Conservation (phyloP, 2,329 filamentous ascomycete genomes). For the Trichophyton benhamiae region DNA sequence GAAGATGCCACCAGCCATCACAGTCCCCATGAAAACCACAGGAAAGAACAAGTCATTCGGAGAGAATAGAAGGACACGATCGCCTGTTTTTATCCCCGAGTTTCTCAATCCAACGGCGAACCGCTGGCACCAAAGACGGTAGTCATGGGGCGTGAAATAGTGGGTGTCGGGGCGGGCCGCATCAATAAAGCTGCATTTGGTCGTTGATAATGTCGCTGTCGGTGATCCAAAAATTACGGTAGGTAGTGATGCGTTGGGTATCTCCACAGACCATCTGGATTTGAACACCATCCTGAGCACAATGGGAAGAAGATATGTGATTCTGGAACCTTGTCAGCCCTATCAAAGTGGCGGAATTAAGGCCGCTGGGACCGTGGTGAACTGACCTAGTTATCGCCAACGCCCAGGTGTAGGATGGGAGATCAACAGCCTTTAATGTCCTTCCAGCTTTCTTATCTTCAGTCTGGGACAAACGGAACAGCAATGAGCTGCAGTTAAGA, state of each 20-base stretch:
- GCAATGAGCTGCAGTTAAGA: neutral
- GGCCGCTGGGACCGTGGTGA: neutral
- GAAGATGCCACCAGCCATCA: slow-evolving; percentile 70
- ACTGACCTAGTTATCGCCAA: neutral
- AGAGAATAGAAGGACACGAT: slow-evolving; percentile 61
- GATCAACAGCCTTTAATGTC: neutral
- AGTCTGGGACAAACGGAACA: neutral
- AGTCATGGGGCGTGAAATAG: slow-evolving; percentile 50
- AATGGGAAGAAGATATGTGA: neutral
- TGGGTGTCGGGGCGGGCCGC: slow-evolving; percentile 54
- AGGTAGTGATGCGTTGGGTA: slow-evolving; percentile 36
- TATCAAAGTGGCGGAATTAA: neutral
- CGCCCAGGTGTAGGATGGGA: neutral
- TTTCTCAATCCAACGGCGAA: slow-evolving; percentile 55
- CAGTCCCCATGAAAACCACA: slow-evolving; percentile 54
- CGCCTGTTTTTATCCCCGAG: slow-evolving; percentile 53
- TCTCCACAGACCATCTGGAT: slow-evolving; percentile 37
- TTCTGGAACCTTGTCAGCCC: neutral
- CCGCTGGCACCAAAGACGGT: slow-evolving; percentile 59
- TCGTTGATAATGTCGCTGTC: slow-evolving; percentile 34
- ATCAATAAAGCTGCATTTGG: slow-evolving; percentile 46
- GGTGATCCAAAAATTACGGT: slow-evolving; percentile 42
- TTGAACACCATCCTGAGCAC: slow-evolving; percentile 38
- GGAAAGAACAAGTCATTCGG: slow-evolving; percentile 65
- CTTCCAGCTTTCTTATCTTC: neutral